Evolutionary conservation across 192 early-diverging fungal genomes (phyloP).

Genomic region (Neocallimastix lanati): DNA sequence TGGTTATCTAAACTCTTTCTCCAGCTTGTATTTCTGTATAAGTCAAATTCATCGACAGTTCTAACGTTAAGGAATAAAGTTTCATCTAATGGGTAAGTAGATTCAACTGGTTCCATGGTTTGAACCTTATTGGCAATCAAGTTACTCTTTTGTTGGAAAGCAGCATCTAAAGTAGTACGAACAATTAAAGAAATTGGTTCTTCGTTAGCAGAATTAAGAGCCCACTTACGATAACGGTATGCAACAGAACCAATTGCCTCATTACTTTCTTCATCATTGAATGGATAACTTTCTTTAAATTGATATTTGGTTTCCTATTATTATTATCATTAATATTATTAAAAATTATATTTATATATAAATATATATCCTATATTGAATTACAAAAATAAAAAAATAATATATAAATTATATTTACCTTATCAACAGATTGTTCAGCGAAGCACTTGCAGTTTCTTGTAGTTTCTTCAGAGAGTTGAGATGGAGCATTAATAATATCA

Average conservation of each 20-base stretch:
- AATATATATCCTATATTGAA: no score
- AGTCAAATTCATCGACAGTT: conserved; percentile 87
- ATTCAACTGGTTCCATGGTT: conserved; percentile 11
- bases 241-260: conserved; percentile 32
- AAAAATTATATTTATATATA: conserved; percentile 1
- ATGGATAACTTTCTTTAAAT: conserved; percentile 59
- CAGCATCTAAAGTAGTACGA: conserved; percentile 78
- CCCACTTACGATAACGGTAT: conserved; percentile 78
- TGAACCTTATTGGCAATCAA: conserved; percentile 3
- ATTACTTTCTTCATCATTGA: conserved; percentile 21
- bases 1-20: conserved; percentile 80
- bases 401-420: neutral
- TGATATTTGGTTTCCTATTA: conserved; percentile 7
- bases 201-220: conserved; percentile 43
- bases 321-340: conserved; percentile 7
- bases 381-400: no score
- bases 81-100: conserved; percentile 16
- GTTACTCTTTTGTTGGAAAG: conserved; percentile 17
- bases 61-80: conserved; percentile 43
- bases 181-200: conserved; percentile 49
- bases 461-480: conserved; percentile 67
- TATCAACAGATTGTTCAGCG: conserved; percentile 54
- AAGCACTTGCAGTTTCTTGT: conserved; percentile 74
- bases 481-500: conserved; percentile 83
- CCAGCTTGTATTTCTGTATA: conserved; percentile 33